Conservation (phyloP, 2,329 filamentous ascomycete genomes). For the Mycogone perniciosa region DNA sequence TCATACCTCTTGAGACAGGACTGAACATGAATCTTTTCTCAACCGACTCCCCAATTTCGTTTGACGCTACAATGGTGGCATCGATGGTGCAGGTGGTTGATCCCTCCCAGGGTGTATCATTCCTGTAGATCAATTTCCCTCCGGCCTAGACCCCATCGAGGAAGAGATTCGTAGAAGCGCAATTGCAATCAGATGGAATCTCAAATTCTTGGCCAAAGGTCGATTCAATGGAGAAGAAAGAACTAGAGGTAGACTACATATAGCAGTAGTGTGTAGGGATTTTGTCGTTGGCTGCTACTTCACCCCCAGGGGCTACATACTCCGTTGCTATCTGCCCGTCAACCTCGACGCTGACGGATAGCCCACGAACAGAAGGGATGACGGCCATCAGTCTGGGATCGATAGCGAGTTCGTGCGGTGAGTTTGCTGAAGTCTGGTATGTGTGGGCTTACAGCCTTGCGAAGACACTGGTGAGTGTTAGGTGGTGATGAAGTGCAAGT, state of each 20-base stretch:
- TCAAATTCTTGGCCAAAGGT: neutral
- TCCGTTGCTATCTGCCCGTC: conserved; percentile 18
- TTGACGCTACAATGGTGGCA: neutral
- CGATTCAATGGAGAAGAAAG: conserved; percentile 15
- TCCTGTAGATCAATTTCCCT: fast-evolving
- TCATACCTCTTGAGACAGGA: conserved; percentile 11
- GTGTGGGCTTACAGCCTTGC: too few species aligned
- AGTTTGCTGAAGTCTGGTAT: neutral
- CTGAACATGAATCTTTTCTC: conserved; percentile 14
- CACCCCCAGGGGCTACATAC: conserved; percentile 11
- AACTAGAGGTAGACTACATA: conserved; percentile 20
- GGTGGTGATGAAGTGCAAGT: too few species aligned
- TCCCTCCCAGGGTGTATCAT: neutral
- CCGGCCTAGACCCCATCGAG: conserved; percentile 15
- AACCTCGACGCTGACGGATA: conserved; percentile 16
- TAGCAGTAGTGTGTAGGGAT: conserved; percentile 12
- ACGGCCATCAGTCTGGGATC: conserved; percentile 17
- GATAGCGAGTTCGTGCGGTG: neutral
- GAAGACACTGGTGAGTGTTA: too few species aligned
- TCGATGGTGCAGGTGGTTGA: neutral
- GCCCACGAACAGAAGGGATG: conserved; percentile 12
- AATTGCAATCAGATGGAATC: fast-evolving
- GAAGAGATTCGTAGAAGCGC: fast-evolving
- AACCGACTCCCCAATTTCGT: neutral
- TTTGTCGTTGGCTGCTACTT: neutral